Percentiles rank a stretch among this genome's conserved stretches.
Evolutionary conservation across 805 yeast genomes (phyloP).

Genomic region (Teunomyces lycoperdinae): DNA sequence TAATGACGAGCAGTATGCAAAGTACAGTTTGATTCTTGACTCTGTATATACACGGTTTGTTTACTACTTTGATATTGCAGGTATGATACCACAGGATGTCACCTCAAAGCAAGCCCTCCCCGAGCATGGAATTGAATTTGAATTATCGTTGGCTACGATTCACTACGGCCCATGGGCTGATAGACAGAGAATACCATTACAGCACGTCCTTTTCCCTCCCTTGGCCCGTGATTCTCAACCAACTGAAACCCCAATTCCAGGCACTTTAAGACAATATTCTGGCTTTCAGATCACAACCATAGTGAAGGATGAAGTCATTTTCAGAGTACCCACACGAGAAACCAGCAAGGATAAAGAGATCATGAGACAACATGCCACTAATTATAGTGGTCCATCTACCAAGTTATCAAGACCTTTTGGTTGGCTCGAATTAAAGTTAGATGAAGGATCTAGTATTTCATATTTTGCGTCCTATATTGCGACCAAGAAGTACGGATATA

Average conservation of each 20-base stretch:
- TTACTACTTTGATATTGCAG: slow-evolving; percentile 74
- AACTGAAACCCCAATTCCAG: slow-evolving; percentile 37
- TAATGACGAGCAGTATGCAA: slow-evolving; percentile 74
- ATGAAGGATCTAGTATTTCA: slow-evolving; percentile 49
- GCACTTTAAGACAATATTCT: slow-evolving; percentile 53
- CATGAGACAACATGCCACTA: slow-evolving; percentile 11
- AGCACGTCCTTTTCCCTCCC: slow-evolving; percentile 64
- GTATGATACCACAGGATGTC: slow-evolving; percentile 23
- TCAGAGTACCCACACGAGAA: slow-evolving; percentile 84
- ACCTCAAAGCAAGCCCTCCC: slow-evolving; percentile 41
- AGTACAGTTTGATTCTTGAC: slow-evolving; percentile 65
- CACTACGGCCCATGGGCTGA: slow-evolving; percentile 97
- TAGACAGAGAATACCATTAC: slow-evolving; percentile 68
- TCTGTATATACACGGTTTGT: slow-evolving; percentile 52
- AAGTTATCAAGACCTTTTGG: slow-evolving; percentile 68
- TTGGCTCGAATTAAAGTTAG: slow-evolving; percentile 78
- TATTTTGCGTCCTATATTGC: slow-evolving; percentile 53
- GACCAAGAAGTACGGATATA: slow-evolving; percentile 50
- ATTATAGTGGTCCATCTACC: slow-evolving; percentile 6
- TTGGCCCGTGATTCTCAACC: slow-evolving; percentile 53
- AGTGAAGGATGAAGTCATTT: slow-evolving; percentile 60
- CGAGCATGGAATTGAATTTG: slow-evolving; percentile 55
- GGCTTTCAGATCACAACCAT: slow-evolving; percentile 55
- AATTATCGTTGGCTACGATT: slow-evolving; percentile 57
- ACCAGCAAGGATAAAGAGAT: slow-evolving; percentile 63